Conservation (phyloP, 352 stramenopile species). For the Globisporangium recalcitrans region DNA sequence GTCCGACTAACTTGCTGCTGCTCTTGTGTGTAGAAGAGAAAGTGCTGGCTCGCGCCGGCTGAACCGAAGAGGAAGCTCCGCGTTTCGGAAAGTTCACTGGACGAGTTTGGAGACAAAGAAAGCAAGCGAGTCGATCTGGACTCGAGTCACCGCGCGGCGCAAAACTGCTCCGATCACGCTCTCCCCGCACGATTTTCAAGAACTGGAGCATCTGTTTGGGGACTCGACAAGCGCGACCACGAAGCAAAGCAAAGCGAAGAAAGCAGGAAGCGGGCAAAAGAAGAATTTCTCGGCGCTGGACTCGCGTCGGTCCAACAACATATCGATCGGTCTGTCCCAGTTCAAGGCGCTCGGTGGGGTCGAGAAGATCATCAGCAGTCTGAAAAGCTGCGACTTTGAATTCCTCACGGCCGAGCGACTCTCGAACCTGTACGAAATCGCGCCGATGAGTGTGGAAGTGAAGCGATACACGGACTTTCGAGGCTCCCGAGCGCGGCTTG, state of each 20-base stretch:
- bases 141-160: constrained; percentile 48
- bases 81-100: constrained; percentile 80
- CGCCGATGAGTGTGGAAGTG: constrained; percentile 49
- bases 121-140: constrained; percentile 67
- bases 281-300: constrained; percentile 56
- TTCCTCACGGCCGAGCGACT: constrained; percentile 61
- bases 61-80: constrained; percentile 32
- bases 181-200: constrained; percentile 63
- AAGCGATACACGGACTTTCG: constrained; percentile 74
- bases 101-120: constrained; percentile 59
- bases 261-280: constrained; percentile 25
- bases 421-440: constrained; percentile 59
- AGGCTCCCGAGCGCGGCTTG: constrained; percentile 41
- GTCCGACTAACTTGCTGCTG: not conserved
- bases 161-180: constrained; percentile 68
- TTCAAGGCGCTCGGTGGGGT: constrained; percentile 57
- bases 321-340: constrained; percentile 72
- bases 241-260: constrained; percentile 8
- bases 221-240: constrained; percentile 15
- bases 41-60: constrained; percentile 16
- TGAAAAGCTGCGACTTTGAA: constrained; percentile 48
- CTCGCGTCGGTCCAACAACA: constrained; percentile 74
- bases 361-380: constrained; percentile 38
- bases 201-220: constrained; percentile 53
- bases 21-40: not conserved